Percentiles rank a stretch among this genome's conserved stretches.
Evolutionary conservation across 345 rosid species (phyloP).

Genomic region (Cardamine chenopodiifolia): DNA sequence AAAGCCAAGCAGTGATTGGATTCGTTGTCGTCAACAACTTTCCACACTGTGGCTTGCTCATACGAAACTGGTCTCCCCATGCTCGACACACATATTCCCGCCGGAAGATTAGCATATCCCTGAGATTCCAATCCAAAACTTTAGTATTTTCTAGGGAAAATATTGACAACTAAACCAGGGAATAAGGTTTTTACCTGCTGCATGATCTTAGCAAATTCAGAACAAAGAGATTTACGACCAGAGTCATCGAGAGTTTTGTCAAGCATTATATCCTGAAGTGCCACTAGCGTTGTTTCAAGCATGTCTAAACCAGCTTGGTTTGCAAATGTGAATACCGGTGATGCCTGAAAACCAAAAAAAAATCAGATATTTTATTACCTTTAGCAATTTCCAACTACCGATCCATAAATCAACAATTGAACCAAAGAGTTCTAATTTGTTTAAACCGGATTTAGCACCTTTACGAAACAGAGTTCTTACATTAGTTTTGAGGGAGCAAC

Average conservation of each 20-base stretch:
- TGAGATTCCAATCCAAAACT: conserved; percentile 26
- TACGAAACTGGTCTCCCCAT: conserved; percentile 93
- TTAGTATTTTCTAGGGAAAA: background rate
- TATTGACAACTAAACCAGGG: no score
- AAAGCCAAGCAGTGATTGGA: conserved; percentile 80
- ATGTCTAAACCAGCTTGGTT: conserved; percentile 98
- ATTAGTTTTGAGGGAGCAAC: conserved; percentile 87
- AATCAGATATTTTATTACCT: background rate
- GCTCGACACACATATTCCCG: conserved; percentile 83
- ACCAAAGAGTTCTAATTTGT: background rate
- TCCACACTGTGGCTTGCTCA: conserved; percentile 89
- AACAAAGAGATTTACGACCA: conserved; percentile 74
- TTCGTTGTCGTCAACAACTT: conserved; percentile 77
- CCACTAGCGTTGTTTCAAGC: conserved; percentile 95
- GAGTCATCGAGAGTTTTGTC: conserved; percentile 90
- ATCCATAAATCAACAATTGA: no score
- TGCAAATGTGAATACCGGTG: conserved; percentile 81
- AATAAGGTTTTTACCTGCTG: conserved; percentile 60
- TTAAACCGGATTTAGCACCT: background rate
- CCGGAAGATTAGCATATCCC: conserved; percentile 79
- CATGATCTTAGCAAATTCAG: conserved; percentile 84
- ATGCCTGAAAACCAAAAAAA: conserved; percentile 62
- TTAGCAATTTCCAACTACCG: background rate
- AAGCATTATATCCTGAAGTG: conserved; percentile 92
- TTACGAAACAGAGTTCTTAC: conserved; percentile 41